Conservation (phyloP, 208 protist genomes). For the Wallacemonas collosoma region DNA sequence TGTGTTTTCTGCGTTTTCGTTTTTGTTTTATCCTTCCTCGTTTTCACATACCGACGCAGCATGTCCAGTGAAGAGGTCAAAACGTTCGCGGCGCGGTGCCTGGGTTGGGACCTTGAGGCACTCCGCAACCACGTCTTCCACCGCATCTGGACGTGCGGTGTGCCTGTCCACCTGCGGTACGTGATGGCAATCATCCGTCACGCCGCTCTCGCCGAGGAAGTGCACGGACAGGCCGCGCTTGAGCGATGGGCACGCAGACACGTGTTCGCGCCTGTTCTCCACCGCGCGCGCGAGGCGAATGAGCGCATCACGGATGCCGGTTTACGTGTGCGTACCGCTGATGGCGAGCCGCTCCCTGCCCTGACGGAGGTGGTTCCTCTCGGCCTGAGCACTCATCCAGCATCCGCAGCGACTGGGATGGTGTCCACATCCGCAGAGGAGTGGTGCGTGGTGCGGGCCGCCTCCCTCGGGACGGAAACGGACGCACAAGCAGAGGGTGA, state of each 20-base stretch:
- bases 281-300: conserved; percentile 27
- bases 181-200: conserved; percentile 44
- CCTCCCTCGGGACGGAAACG: background rate
- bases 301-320: conserved; percentile 14
- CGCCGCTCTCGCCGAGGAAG: conserved; percentile 7
- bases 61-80: background rate
- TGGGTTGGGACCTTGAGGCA: conserved; percentile 36
- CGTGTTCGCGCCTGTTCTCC: conserved; percentile 33
- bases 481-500: background rate
- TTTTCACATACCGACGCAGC: no score
- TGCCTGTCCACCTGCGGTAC: conserved; percentile 66
- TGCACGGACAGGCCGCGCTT: background rate
- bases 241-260: conserved; percentile 20
- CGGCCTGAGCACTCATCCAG: no score
- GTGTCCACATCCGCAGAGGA: background rate
- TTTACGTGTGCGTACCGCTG: background rate
- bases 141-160: conserved; percentile 63
- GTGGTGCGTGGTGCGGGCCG: background rate
- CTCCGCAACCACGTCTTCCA: conserved; percentile 60
- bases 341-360: background rate
- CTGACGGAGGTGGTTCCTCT: conserved; percentile 2
- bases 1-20: no score
- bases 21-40: no score
- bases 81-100: conserved; percentile 20
- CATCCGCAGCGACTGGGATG: no score